Evolutionary conservation across 371 early-diverging fungal genomes (phyloP), one percentile per base, ranked within the genome.

Genomic region (Syncephalastrum racemosum): DNA sequence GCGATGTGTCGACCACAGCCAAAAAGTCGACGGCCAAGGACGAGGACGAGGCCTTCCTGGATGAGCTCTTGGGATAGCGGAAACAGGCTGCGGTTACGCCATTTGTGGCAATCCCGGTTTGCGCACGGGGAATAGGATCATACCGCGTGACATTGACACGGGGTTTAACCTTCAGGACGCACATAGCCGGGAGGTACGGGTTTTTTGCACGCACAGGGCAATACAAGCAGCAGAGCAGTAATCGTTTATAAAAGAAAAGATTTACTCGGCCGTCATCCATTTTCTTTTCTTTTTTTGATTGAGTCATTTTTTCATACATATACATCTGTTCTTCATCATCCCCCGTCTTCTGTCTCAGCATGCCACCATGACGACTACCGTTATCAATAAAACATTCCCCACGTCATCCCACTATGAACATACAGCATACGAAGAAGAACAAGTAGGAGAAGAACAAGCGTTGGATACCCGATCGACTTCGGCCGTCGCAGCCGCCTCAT

Each of bases 31-130:
- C 50, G 31, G n/a, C 50, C 10, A 45, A 23, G 15, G 58, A 60
- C 4, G 69, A 71, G 15, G 75, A 75, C 48, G 73, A 79, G 49
- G 76, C 71, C 14, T 79, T 71, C 69, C 42, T 79, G 22, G 79
- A 79, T 57, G 79, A 75, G 23, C 51, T 79, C 4, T 52, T 79
- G 22, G 70, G 64, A 42, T 62, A 56, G 48, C 25, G 12, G 27
- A 53, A 44, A 52, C n/a, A 50, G 31, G 31, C 23, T 40, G 42
- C 39, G 19, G 36, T 46, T 39, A 46, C 6, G 19, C 39, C 19
- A 25, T 24, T 52, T 52, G 52, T 52, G 19, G 52, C 22, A 52
- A 18, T 22, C 18, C 40, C 7, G 52, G 52, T 16, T 16, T 39
- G 14, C 19, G 15, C 18, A 19, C 31, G 19, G 14, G 19, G 16